Evolutionary conservation across 805 yeast species (phyloP).

Genomic region (Ogataea haglerorum): DNA sequence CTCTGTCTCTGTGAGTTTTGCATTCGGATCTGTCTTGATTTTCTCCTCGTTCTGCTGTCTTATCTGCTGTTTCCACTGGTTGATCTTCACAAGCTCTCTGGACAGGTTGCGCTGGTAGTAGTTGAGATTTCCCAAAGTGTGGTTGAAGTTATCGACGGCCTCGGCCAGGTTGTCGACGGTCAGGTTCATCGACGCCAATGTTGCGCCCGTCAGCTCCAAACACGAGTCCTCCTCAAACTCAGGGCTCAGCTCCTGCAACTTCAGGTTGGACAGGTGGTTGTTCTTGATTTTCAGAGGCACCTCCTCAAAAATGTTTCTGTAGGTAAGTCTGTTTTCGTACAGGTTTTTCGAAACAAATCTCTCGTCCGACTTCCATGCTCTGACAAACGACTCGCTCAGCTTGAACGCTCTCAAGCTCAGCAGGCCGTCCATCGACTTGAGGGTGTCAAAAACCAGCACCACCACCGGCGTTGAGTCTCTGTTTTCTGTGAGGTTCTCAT

Average conservation of each 20-base stretch:
- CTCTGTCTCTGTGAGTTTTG: constrained; percentile 50
- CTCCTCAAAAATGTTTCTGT: constrained; percentile 67
- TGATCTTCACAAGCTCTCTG: constrained; percentile 65
- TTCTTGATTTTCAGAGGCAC: constrained; percentile 63
- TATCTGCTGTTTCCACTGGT: constrained; percentile 72
- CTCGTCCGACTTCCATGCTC: constrained; percentile 44
- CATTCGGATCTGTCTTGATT: constrained; percentile 52
- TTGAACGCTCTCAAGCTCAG: constrained; percentile 67
- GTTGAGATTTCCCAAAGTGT: constrained; percentile 76
- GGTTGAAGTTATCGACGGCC: constrained; percentile 70
- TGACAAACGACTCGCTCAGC: constrained; percentile 59
- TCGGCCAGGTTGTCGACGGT: constrained; percentile 62
- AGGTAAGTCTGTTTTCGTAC: constrained; percentile 56
- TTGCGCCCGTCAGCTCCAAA: constrained; percentile 38
- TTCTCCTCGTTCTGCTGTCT: constrained; percentile 62
- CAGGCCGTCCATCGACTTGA: constrained; percentile 59
- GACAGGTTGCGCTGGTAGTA: constrained; percentile 74
- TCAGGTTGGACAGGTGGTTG: constrained; percentile 53
- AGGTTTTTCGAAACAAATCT: constrained; percentile 66
- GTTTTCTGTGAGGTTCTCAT: constrained; percentile 24
- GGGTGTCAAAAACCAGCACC: constrained; percentile 61
- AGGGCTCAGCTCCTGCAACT: constrained; percentile 26
- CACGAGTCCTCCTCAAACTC: constrained; percentile 21
- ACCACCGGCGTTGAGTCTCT: constrained; percentile 43
- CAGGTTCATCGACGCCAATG: constrained; percentile 39